Percentiles rank a stretch among this genome's conserved stretches.
phyloP scores from a whole-genome alignment of 805 yeast genomes.

The Nakazawaea siamensis region DNA sequence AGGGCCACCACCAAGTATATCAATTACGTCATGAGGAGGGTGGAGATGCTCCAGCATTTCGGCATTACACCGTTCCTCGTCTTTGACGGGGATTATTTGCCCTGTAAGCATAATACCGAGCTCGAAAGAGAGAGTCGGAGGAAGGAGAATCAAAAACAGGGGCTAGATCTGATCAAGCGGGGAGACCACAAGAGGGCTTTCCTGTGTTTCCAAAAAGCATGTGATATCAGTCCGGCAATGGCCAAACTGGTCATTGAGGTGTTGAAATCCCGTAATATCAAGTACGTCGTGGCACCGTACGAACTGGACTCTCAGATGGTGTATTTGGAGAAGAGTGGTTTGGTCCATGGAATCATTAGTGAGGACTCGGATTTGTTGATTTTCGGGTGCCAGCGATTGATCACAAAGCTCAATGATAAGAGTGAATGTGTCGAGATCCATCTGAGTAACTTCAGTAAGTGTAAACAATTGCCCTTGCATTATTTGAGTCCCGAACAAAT shows the following conservation, averaged over 20 bases:
- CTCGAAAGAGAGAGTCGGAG: conserved; percentile 51
- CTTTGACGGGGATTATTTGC: conserved; percentile 86
- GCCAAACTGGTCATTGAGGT: conserved; percentile 78
- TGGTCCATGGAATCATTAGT: conserved; percentile 79
- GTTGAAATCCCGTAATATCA: conserved; percentile 47
- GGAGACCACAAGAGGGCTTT: conserved; percentile 58
- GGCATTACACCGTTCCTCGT: conserved; percentile 81
- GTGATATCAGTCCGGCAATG: conserved; percentile 86
- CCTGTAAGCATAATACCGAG: conserved; percentile 72
- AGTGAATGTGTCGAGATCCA: conserved; percentile 64
- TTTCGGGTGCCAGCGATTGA: conserved; percentile 71
- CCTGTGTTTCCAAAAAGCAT: conserved; percentile 66
- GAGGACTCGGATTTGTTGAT: conserved; percentile 92
- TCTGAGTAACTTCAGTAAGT: conserved; percentile 41
- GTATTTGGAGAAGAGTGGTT: conserved; percentile 64
- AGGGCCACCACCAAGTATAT: conserved; percentile 66
- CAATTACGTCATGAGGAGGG: conserved; percentile 56
- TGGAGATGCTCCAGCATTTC: conserved; percentile 56
- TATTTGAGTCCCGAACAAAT: conserved; percentile 48
- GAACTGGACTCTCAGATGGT: conserved; percentile 99
- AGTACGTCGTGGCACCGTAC: conserved; percentile 89
- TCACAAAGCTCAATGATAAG: conserved; percentile 74
- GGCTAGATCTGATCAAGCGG: conserved; percentile 36
- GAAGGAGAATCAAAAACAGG: conserved; percentile 47
- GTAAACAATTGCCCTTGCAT: conserved; percentile 40